Evolutionary conservation across 192 early-diverging fungal genomes (phyloP), one percentile per base, ranked within the genome.

Genomic region (Podochytrium sp.): DNA sequence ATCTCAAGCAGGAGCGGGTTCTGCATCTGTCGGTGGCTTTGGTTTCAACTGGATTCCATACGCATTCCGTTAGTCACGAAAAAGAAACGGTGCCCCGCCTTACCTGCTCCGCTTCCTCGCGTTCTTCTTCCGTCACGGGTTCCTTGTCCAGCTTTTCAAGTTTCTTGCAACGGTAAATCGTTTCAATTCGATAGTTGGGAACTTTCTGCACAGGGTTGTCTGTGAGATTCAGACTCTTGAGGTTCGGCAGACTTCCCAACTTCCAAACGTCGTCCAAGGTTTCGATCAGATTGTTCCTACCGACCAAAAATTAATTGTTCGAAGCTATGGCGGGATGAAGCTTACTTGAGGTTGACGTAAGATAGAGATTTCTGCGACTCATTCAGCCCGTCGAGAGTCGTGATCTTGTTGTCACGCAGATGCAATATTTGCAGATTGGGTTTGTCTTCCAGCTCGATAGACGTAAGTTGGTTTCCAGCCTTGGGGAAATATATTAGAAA

Each of bases 101-200:
- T 18, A 79, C 77, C 63, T 75, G 53, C 43, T 79, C 73, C 4
- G 79, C 82, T 52, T 88, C 86, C 43, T 88, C 86, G 23, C 82
- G 63, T 62, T 88, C 86, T n/a, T 88, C 86, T 7, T 80, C 80
- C 5, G 65, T 78, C 35, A 88, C 71, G 18, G 74, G 72, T 20
- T 85, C 84, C 74, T 88, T 88, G 74, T 88, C 86, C 41, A 88
- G 55, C 25, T 80, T 57, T 34, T 88, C 82, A n/a, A 88, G 66
- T 27, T 78, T 79, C 25, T 79, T 71, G 25, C 84, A 70, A 6
- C 84, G 72, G 40, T 43, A 47, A 23, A 88, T 42, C 32, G 84
- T 63, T 38, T 88, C 84, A 5, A 85, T 64, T 10, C 86, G 78
- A 71, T 88, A 88, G 63, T 78, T 85, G 5, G 80, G 71, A 14